Percentiles rank a stretch among this genome's conserved stretches.
phyloP scores from a whole-genome alignment of 345 rosid species.

The Citrus maxima region DNA sequence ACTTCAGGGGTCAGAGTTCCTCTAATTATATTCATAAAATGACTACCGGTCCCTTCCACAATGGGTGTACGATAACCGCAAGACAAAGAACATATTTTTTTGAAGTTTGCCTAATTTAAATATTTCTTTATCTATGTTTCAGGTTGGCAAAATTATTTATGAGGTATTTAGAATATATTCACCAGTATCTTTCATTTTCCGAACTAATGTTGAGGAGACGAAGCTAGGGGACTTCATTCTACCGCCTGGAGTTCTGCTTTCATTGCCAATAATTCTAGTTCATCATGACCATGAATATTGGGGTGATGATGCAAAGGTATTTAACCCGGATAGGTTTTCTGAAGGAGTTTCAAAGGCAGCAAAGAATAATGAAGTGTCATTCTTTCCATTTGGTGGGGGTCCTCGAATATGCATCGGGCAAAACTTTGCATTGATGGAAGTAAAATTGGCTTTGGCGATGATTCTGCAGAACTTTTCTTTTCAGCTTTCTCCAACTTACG shows the following conservation, averaged over 20 bases:
- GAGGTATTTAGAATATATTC: slow-evolving; percentile 55
- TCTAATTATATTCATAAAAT: too few species aligned
- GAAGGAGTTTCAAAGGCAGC: slow-evolving; percentile 55
- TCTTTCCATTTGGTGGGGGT: slow-evolving; percentile 54
- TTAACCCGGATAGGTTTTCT: slow-evolving; percentile 50
- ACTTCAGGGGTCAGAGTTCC: too few species aligned
- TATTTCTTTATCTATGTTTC: neutral
- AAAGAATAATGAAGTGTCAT: slow-evolving; percentile 35
- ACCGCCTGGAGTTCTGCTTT: slow-evolving; percentile 29
- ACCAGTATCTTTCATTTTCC: slow-evolving; percentile 19
- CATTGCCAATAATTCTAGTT: slow-evolving; percentile 15
- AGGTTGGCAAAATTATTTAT: slow-evolving; percentile 33
- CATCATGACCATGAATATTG: slow-evolving; percentile 43
- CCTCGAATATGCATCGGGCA: slow-evolving; percentile 62
- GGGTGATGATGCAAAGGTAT: slow-evolving; percentile 56
- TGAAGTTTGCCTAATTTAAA: too few species aligned
- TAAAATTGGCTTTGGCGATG: slow-evolving; percentile 46
- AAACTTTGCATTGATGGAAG: slow-evolving; percentile 56
- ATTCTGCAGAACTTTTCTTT: slow-evolving; percentile 43
- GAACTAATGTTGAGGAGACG: slow-evolving; percentile 25
- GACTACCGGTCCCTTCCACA: too few species aligned
- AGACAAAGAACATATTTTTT: too few species aligned
- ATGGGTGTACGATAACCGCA: too few species aligned
- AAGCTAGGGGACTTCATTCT: slow-evolving; percentile 42
- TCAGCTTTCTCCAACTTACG: slow-evolving; percentile 42